Evolutionary conservation across 352 stramenopile genomes (phyloP).

Genomic region (Nothophytophthora sp.): DNA sequence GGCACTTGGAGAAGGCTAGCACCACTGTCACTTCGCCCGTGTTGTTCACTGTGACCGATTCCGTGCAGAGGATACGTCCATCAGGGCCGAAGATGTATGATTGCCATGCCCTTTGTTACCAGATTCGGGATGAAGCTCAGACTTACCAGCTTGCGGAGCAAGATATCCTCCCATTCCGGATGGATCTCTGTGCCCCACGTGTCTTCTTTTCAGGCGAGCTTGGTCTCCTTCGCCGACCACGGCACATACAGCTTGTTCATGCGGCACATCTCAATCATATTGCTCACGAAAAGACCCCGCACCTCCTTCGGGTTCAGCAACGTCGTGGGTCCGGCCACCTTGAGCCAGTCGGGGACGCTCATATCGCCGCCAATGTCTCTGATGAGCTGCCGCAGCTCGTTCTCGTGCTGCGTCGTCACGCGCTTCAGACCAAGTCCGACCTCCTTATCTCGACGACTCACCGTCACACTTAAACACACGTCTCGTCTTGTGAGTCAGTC

Average conservation of each 20-base stretch:
- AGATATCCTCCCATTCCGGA: conserved; percentile 82
- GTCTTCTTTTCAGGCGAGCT: conserved; percentile 85
- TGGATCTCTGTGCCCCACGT: conserved; percentile 83
- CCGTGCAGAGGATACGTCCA: conserved; percentile 19
- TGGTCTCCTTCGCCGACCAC: conserved; percentile 87
- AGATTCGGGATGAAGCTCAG: conserved; percentile 83
- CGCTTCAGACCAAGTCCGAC: conserved; percentile 71
- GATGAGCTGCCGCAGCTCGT: conserved; percentile 72
- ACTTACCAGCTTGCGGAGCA: conserved; percentile 80
- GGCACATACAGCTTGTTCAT: conserved; percentile 89
- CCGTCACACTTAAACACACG: conserved; percentile 66
- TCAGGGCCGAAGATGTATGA: conserved; percentile 24
- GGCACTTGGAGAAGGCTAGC: conserved; percentile 65
- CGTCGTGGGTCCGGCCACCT: conserved; percentile 71
- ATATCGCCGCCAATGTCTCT: conserved; percentile 70
- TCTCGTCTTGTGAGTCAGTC: conserved; percentile 63
- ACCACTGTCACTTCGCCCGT: conserved; percentile 34
- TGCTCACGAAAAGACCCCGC: conserved; percentile 79
- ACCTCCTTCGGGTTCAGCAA: conserved; percentile 78
- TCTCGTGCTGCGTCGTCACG: conserved; percentile 52
- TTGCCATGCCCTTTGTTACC: conserved; percentile 74
- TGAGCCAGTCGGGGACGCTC: conserved; percentile 63
- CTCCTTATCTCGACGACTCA: conserved; percentile 69
- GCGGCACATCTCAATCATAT: conserved; percentile 88
- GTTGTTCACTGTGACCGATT: conserved; percentile 5